phyloP scores from a whole-genome alignment of 228 moss, liverwort and hornwort genomes.

The Sphagnum fallax region DNA sequence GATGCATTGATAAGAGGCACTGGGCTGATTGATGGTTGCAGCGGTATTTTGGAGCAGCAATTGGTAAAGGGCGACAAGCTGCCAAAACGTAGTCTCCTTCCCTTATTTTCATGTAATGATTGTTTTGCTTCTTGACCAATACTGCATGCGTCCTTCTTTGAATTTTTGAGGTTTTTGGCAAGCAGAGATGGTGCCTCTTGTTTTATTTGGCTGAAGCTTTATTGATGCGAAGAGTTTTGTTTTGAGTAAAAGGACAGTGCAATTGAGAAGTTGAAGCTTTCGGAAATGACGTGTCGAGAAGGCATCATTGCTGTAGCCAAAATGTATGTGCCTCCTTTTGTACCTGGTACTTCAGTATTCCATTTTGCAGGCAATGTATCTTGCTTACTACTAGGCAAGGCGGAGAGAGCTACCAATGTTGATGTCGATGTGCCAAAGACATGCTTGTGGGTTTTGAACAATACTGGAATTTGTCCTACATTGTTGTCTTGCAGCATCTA shows the following conservation, averaged over 20 bases:
- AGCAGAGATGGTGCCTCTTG: too few relatives aligned
- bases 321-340: constrained; percentile 34
- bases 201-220: too few relatives aligned
- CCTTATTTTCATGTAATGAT: not conserved
- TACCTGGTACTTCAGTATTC: not conserved
- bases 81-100: constrained; percentile 65
- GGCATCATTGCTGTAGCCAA: constrained; percentile 89
- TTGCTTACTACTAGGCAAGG: too few relatives aligned
- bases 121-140: too few relatives aligned
- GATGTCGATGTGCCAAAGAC: not conserved
- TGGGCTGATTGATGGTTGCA: constrained; percentile 14
- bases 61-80: constrained; percentile 96
- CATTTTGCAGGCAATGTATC: too few relatives aligned
- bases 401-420: not conserved
- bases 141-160: too few relatives aligned
- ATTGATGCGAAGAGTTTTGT: too few relatives aligned
- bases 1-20: not conserved
- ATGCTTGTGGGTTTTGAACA: not conserved
- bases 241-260: constrained; percentile 33
- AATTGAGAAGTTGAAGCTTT: constrained; percentile 81
- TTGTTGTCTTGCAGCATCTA: constrained; percentile 53
- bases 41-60: constrained; percentile 94
- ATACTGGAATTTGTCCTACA: not conserved
- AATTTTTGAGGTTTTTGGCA: too few relatives aligned
- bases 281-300: constrained; percentile 90